Evolutionary conservation across 208 protist genomes (phyloP), one percentile per base, ranked within the genome.

Genomic region (Acanthamoeba divionensis): DNA sequence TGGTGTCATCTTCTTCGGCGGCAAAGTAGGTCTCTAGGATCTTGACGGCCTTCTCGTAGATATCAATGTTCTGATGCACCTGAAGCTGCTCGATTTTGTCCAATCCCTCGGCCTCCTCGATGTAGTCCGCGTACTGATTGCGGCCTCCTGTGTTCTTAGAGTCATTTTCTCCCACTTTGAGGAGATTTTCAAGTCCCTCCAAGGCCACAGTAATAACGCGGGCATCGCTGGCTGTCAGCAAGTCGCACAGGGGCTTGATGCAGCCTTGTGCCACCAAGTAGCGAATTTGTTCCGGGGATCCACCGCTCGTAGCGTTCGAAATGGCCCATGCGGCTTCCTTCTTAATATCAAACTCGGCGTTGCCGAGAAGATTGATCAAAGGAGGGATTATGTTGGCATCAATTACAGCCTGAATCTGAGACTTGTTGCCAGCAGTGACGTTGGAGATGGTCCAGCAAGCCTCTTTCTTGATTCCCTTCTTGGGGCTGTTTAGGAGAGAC

Each of bases 371-470:
- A 21, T 97, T 82, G 54, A 99, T 94, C 18, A 99, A 92, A 29
- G 95, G 91, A 9, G 94, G 94, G 86, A 99, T 97, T 57, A 99
- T 93, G 80, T 97, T 95, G 52, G 91, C 44, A 38, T 96, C 82
- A 65, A 97, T 93, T 6, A 97, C 93, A 26, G 86, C 91, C 62
- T 93, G 96, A 65, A 99, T 98, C 94, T 99, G 99, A 15, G 93
- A 66, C 5, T 90, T 60, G 91, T 92, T 98, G 66, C 98, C 98
- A 7, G 98, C 98, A 24, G 98, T 98, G 67, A 99, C 99, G 96
- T 99, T 99, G 15, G 98, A 99, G 73, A 99, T 95, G 8, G 98
- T 98, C 98, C 98, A 99, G 94, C 98, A 99, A 26, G 97, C 96
- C 93, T 99, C 98, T 94, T 99, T 99, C 26, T 95, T 95, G 57